Base-by-base conservation (phyloP, 106 monocot species). In the Dendrobium officinale region DNA sequence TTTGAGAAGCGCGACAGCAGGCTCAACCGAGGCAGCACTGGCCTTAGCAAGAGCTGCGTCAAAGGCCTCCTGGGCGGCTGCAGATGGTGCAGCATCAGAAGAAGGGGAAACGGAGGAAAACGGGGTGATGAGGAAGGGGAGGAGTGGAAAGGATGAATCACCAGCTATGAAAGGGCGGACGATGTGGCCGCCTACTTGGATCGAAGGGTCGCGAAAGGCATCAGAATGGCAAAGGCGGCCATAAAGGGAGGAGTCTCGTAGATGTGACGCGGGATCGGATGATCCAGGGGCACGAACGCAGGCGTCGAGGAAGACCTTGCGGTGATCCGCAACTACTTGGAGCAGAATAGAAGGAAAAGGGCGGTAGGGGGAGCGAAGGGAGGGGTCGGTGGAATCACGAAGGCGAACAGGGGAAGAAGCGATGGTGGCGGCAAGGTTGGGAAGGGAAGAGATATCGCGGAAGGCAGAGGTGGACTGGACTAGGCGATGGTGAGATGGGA, bases 291-390 rank as follows among this genome's bases (percentile, higher is more conserved):
- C 87, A n/a, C 70, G 80, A 72, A 92, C 87, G 48, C 91, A 89
- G 19, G 85, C 91, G 61, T 92, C 91, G 75, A 83, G 83, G 84
- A 92, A 92, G 59, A 89, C 70, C 80, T 79, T 80, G 67, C 86
- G 76, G 70, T 82, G 81, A 79, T 92, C 89, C 49, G 92, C 89
- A 51, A 92, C 89, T 1, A 73, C 87, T 80, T 92, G 91, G 73
- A 92, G 91, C 55, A 92, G 91, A 4, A 92, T 75, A 54, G 91
- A 86, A 33, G 91, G 91, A 77, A 85, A 89, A 8, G 89, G 77
- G 11, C 86, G 83, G 75, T 79, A 67, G 4, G 81, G 33, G 45
- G 87, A 88, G 26, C 67, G 82, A 76, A 83, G 78, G 58, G 78
- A 29, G n/a, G 78, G 47, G 4, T 40, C 68, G 70, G 43, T 43